A percentile compares a stretch with the other conserved stretches of the same genome.
phyloP scores from a whole-genome alignment of 2,329 filamentous ascomycete species.

The Metarhizium rileyi region DNA sequence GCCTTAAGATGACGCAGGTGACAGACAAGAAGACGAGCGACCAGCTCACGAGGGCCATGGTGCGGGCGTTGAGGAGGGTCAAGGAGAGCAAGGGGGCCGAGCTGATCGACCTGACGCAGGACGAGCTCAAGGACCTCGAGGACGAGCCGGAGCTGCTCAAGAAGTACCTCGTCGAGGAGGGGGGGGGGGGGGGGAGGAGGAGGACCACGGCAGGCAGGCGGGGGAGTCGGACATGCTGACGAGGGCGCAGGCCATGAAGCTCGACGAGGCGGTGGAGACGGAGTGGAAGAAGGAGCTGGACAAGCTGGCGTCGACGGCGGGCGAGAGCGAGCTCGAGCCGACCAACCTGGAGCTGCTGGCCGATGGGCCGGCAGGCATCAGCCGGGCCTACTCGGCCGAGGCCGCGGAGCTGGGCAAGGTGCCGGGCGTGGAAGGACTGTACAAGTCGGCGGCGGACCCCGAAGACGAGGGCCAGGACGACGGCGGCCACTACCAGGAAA shows the following conservation, averaged over 20 bases:
- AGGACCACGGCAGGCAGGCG: constrained; percentile 14
- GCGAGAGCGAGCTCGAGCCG: constrained; percentile 22
- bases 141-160: constrained; percentile 28
- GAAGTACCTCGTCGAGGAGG: constrained; percentile 26
- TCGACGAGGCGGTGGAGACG: constrained; percentile 26
- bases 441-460: constrained; percentile 37
- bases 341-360: constrained; percentile 26
- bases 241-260: constrained; percentile 25
- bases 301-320: constrained; percentile 20
- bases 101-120: constrained; percentile 39
- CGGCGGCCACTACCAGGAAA: constrained; percentile 37
- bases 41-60: constrained; percentile 32
- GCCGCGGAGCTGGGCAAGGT: constrained; percentile 43
- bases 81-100: constrained; percentile 32
- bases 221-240: constrained; percentile 20
- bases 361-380: constrained; percentile 25
- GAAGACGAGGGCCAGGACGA: constrained; percentile 42
- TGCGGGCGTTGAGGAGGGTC: constrained; percentile 31
- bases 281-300: constrained; percentile 29
- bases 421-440: constrained; percentile 41
- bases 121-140: constrained; percentile 34
- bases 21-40: constrained; percentile 33
- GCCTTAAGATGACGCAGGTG: constrained; percentile 33
- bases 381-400: constrained; percentile 30
- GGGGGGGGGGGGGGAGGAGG: constrained; percentile 7